These are phyloP conservation scores for Polytolypa hystricis DNA, from an alignment of 2,329 filamentous ascomycete genomes.

Conservation along the genomic window DNA sequence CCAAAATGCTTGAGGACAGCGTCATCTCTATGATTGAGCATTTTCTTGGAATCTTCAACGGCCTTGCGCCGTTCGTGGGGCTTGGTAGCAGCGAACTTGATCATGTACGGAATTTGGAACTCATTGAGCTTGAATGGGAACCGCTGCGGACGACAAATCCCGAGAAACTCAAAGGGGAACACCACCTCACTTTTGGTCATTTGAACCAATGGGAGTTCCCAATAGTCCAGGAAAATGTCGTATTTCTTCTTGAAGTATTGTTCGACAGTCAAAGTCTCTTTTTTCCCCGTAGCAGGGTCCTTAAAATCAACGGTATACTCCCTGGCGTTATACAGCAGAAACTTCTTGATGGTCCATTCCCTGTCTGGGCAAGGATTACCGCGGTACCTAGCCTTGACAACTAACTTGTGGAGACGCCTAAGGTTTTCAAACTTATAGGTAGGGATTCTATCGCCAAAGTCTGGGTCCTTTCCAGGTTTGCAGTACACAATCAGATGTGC, in stretches of 20 bases:
- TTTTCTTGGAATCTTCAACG: constrained; percentile 56
- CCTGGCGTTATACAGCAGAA: constrained; percentile 34
- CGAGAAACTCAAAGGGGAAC: constrained; percentile 47
- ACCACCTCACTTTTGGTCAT: constrained; percentile 45
- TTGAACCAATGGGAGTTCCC: constrained; percentile 45
- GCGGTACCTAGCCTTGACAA: constrained; percentile 27
- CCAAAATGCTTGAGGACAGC: constrained; percentile 62
- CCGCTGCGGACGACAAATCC: constrained; percentile 44
- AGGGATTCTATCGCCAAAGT: constrained; percentile 7
- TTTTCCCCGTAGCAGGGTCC: constrained; percentile 28
- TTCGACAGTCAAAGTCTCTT: constrained; percentile 46
- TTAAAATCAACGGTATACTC: constrained; percentile 33
- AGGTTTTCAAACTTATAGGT: constrained; percentile 18
- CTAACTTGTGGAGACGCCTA: constrained; percentile 24
- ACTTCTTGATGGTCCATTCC: constrained; percentile 41
- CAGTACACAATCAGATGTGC: constrained; percentile 20
- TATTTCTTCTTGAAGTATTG: constrained; percentile 46
- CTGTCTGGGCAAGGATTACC: constrained; percentile 25
- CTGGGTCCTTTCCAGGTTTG: constrained; percentile 13
- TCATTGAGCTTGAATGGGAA: constrained; percentile 50
- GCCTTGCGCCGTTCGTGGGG: constrained; percentile 56
- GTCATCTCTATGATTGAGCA: constrained; percentile 59
- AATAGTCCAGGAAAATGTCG: constrained; percentile 34
- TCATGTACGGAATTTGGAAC: constrained; percentile 69
- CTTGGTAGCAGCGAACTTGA: constrained; percentile 78